phyloP scores from a whole-genome alignment of 306 rosid genomes.

The peach (Prunus persica) region DNA sequence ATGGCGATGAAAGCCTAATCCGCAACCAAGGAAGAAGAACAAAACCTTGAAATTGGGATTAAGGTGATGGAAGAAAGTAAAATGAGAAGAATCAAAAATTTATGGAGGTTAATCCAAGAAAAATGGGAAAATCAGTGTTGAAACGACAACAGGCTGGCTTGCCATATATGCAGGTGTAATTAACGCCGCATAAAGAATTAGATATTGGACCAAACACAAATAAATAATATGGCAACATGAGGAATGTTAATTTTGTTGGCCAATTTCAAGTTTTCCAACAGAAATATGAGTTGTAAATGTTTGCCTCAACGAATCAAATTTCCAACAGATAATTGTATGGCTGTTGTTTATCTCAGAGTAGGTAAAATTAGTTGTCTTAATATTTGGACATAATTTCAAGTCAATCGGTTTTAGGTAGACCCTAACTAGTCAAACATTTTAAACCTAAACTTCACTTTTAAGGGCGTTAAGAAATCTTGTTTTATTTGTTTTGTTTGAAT shows the following conservation, averaged over 20 bases:
- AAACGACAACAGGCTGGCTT: neutral
- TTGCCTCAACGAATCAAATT: neutral
- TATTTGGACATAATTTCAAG: neutral
- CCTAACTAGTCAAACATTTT: too few species aligned
- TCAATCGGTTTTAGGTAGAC: neutral
- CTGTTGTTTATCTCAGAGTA: too few species aligned
- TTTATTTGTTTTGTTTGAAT: too few species aligned
- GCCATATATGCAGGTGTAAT: neutral
- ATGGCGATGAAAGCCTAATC: constrained; percentile 6
- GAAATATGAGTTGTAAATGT: neutral
- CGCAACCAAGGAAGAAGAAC: neutral
- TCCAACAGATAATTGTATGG: neutral
- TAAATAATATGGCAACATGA: neutral
- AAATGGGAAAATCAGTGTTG: neutral
- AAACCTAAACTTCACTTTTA: too few species aligned
- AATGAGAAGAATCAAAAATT: neutral
- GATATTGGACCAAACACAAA: neutral
- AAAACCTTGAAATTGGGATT: neutral
- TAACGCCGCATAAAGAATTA: neutral
- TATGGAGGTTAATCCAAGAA: neutral
- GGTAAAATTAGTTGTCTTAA: neutral
- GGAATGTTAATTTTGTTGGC: neutral
- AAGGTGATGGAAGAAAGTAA: neutral
- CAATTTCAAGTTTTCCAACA: neutral
- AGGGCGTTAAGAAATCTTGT: too few species aligned